Percentiles rank a stretch among this genome's conserved stretches.
phyloP scores from a whole-genome alignment of 805 yeast species.

The Candida oleophila region DNA sequence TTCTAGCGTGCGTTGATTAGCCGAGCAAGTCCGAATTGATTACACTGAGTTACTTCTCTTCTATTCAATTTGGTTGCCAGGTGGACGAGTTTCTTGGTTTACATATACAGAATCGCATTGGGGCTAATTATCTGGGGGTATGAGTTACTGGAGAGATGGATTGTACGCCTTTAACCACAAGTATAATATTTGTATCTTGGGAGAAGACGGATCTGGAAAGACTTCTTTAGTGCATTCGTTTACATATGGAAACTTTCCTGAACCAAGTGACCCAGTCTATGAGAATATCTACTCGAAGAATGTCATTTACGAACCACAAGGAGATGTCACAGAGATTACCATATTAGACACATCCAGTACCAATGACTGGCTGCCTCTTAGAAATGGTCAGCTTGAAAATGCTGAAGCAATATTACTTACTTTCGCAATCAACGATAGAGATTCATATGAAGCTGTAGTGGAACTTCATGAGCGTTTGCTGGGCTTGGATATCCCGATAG shows the following conservation, averaged over 20 bases:
- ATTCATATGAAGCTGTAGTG: slow-evolving; percentile 27
- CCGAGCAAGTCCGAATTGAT: too few relatives aligned
- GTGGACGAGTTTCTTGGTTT: neutral
- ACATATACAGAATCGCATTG: neutral
- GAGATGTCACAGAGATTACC: slow-evolving; percentile 20
- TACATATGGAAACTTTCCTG: slow-evolving; percentile 19
- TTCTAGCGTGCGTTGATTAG: too few relatives aligned
- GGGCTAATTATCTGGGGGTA: neutral
- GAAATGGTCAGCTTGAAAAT: slow-evolving; percentile 27
- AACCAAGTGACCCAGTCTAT: slow-evolving; percentile 14
- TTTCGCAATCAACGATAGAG: slow-evolving; percentile 26
- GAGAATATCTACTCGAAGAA: slow-evolving; percentile 28
- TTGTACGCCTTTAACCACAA: slow-evolving; percentile 13
- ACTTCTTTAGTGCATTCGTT: slow-evolving; percentile 25
- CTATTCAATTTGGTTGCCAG: too few relatives aligned
- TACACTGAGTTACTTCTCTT: too few relatives aligned
- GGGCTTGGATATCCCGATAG: slow-evolving; percentile 26
- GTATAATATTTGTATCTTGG: slow-evolving; percentile 30
- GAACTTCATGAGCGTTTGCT: slow-evolving; percentile 26
- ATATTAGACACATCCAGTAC: slow-evolving; percentile 30
- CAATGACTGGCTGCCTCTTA: slow-evolving; percentile 23
- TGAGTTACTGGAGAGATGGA: slow-evolving; percentile 9
- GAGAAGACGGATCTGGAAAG: slow-evolving; percentile 23
- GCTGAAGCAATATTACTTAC: slow-evolving; percentile 28
- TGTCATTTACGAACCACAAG: slow-evolving; percentile 11